These are phyloP conservation scores for Termitomyces sp. DNA, from an alignment of 768 basidiomycete species.

Conservation along the genomic window DNA sequence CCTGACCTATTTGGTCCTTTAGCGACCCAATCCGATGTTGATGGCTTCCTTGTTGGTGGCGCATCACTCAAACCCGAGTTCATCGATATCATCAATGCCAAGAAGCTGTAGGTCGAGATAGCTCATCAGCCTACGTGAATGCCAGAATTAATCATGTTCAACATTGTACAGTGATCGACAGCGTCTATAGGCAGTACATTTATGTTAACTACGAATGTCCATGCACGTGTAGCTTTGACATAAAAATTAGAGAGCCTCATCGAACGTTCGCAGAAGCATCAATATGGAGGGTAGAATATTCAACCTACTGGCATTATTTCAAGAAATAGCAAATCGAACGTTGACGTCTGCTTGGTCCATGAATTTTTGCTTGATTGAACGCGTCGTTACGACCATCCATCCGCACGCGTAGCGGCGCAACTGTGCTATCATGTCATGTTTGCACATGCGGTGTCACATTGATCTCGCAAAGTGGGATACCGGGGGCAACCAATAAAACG, in stretches of 20 bases:
- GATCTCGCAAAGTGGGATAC: too few relatives aligned
- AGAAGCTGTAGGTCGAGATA: slow-evolving; percentile 7
- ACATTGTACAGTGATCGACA: background rate
- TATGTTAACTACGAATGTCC: background rate
- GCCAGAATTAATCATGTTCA: background rate
- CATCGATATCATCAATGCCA: slow-evolving; percentile 83
- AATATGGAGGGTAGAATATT: background rate
- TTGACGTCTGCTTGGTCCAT: too few relatives aligned
- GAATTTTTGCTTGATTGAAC: too few relatives aligned
- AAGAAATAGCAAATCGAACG: too few relatives aligned
- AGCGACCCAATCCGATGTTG: slow-evolving; percentile 82
- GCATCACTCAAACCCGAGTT: slow-evolving; percentile 99
- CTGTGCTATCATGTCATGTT: too few relatives aligned
- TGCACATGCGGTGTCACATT: too few relatives aligned
- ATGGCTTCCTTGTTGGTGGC: slow-evolving; percentile 97
- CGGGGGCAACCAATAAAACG: too few relatives aligned
- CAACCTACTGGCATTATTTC: background rate
- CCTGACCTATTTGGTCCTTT: slow-evolving; percentile 7
- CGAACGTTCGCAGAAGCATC: background rate
- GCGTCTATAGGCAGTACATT: background rate
- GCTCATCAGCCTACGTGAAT: background rate
- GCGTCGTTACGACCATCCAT: too few relatives aligned
- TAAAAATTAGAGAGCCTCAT: background rate
- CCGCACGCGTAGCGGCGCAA: too few relatives aligned
- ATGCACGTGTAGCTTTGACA: background rate